Evolutionary conservation across 352 stramenopile species (phyloP), one percentile per base, ranked within the genome.

Genomic region (Plasmopara viticola): DNA sequence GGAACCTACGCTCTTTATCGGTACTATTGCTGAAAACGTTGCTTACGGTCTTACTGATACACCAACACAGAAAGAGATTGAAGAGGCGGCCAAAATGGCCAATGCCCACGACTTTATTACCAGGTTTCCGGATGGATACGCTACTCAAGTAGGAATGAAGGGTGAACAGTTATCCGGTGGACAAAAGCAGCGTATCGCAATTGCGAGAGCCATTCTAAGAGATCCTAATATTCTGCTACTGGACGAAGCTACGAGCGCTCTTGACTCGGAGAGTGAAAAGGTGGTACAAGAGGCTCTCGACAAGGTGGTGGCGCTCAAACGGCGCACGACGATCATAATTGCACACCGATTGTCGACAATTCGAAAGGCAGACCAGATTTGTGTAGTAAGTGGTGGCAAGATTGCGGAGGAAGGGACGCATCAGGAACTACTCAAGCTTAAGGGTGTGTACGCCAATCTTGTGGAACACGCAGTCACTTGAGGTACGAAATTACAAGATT

Each of bases 361-460:
- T 31, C 42, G 42, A 8, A 35, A 35, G 10, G 42, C 42, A n/a
- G 25, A 47, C 42, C 33, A 47, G 25, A 47, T 47, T 31, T 33
- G 18, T 15, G 42, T 47, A 8, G 18, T 47, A 42, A 75, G 96
- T 18, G 73, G 94, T 20, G 95, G 95, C 9, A 74, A 74, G 48
- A 85, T 98, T 18, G 84, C 90, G 2, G 94, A 98, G 59, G 65
- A 84, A 34, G 96, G 95, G 28, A 97, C 85, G 9, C 94, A 98
- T 67, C 53, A 84, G 25, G 84, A 98, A 40, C 64, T 98, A 30
- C 15, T 50, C n/a, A 38, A 0, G 12, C 29, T 54, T 0, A 62
- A 64, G 14, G 68, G 68, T 0, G 62, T 72, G 6, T 77, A 77
- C 46, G 52, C 60, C 3, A 64, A 53, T 14, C 57, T 79, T 2